Evolutionary conservation across 129 eudicot genomes (phyloP).

Genomic region (Deinandra increscens): DNA sequence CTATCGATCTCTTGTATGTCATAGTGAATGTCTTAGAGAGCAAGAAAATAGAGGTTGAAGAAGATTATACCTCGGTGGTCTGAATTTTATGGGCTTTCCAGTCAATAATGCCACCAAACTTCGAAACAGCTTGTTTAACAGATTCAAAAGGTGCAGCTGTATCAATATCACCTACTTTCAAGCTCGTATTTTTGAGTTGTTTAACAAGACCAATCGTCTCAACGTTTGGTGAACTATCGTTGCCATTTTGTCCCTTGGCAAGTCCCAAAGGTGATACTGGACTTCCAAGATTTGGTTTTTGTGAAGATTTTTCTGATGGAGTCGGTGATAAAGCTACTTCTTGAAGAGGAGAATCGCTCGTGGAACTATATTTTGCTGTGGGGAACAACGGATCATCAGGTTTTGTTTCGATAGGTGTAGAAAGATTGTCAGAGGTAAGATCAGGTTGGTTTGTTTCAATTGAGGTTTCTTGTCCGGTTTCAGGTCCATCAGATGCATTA

Average conservation of each 20-base stretch:
- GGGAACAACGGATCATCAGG: not conserved
- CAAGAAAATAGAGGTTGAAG: not conserved
- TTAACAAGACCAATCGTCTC: slow-evolving; percentile 20
- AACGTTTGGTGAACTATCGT: slow-evolving; percentile 9
- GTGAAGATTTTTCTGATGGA: slow-evolving; percentile 26
- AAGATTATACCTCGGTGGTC: slow-evolving; percentile 69
- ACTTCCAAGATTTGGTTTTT: slow-evolving; percentile 28
- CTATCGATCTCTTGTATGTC: too few species aligned
- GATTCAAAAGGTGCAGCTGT: slow-evolving; percentile 87
- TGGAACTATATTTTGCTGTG: slow-evolving; percentile 19
- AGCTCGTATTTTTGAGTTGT: slow-evolving; percentile 24
- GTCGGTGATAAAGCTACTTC: slow-evolving; percentile 25
- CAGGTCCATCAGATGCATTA: slow-evolving; percentile 38
- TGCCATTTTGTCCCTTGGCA: slow-evolving; percentile 1
- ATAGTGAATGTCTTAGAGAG: not conserved
- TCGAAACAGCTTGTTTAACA: slow-evolving; percentile 86
- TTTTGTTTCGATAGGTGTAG: slow-evolving; percentile 27
- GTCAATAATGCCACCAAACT: slow-evolving; percentile 87
- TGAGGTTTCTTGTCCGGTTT: slow-evolving; percentile 30
- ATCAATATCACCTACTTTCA: slow-evolving; percentile 52
- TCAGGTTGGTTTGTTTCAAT: slow-evolving; percentile 25
- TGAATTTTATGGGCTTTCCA: slow-evolving; percentile 90
- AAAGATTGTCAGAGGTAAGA: slow-evolving; percentile 27
- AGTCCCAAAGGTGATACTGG: too few species aligned
- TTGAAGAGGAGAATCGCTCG: slow-evolving; percentile 14